Evolutionary conservation across 2,329 filamentous ascomycete species (phyloP).

Genomic region (Apiospora saccharicola): DNA sequence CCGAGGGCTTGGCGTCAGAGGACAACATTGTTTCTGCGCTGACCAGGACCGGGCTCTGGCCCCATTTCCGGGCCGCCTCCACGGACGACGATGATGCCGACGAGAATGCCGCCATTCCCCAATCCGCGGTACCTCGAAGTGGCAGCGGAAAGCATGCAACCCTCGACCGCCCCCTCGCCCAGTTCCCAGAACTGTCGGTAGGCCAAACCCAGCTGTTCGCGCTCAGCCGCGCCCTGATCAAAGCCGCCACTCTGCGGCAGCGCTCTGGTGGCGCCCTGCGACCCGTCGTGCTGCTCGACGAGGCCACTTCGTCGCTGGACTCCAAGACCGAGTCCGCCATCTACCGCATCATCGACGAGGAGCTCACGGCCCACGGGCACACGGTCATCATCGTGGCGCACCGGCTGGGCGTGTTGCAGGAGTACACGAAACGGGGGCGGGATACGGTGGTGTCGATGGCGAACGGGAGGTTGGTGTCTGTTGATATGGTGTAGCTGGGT

Average conservation of each 20-base stretch:
- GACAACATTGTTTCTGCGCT: slow-evolving; percentile 31
- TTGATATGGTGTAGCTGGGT: too few relatives aligned
- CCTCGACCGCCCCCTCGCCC: slow-evolving; percentile 38
- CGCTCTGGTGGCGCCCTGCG: slow-evolving; percentile 25
- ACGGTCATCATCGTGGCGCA: slow-evolving; percentile 47
- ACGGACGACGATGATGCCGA: too few relatives aligned
- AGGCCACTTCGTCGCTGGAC: slow-evolving; percentile 44
- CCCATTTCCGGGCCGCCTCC: slow-evolving; percentile 27
- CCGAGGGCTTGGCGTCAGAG: slow-evolving; percentile 31
- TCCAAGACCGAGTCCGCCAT: slow-evolving; percentile 41
- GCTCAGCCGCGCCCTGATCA: slow-evolving; percentile 39
- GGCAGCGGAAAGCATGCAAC: slow-evolving; percentile 18
- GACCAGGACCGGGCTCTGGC: slow-evolving; percentile 31
- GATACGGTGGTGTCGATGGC: too few relatives aligned
- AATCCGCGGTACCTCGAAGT: too few relatives aligned
- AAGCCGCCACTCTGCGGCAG: slow-evolving; percentile 23
- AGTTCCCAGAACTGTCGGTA: slow-evolving; percentile 40
- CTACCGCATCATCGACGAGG: slow-evolving; percentile 41
- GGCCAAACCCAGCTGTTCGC: slow-evolving; percentile 45
- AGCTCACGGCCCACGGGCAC: slow-evolving; percentile 37
- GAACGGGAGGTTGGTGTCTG: too few relatives aligned
- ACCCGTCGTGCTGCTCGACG: slow-evolving; percentile 45
- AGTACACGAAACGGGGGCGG: too few relatives aligned
- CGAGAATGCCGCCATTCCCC: too few relatives aligned
- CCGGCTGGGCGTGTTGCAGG: slow-evolving; percentile 36